Base-by-base conservation (phyloP, 2,329 filamentous ascomycete species). In the Aspergillus fumigatiaffinis region DNA sequence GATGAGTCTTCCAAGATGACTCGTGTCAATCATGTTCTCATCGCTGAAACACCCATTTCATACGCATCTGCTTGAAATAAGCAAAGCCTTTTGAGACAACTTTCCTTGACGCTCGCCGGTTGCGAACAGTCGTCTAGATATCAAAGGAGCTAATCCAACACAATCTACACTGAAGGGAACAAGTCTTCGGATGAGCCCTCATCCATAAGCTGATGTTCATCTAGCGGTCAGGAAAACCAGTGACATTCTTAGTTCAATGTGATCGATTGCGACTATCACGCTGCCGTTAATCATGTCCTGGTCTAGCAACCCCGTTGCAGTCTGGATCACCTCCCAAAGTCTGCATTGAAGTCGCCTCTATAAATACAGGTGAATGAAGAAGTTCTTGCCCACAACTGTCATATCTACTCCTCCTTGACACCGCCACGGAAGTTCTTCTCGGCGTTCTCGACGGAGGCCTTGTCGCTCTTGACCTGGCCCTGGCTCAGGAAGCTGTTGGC, bases 391-490 rank as follows among this genome's bases (percentile, higher is more conserved):
- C 42, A 54, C 44, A 21, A 51, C 12, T 21, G 28, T 12, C 32
- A 26, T 26, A 26, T 26, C 68, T 78, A 80, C 65, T 80, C 78
- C 63, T 80, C 78, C 73, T 80, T 80, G 54, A 78, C 77, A 66
- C 78, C 78, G 51, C 78, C 78, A 52, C 78, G 75, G 66, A 75
- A 79, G 65, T 78, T 76, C 69, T 78, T 76, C 71, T 80, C 78
- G 7, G 78, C 78, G 44, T 68, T 73, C 68, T 80, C 77, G 55
- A 80, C 73, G 56, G 89, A 87, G 79, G 93, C 92, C 84, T 93
- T 91, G 77, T 99, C 94, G 74, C 90, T 96, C 84, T 95, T 92
- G 66, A 89, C 85, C 66, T 89, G 83, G 29, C 83, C 81, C 68
- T 77, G 73, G 56, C 84, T 84, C 89, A 96, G 92, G 75, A 97